A percentile compares a stretch with the other conserved stretches of the same genome.
These are phyloP conservation scores for Leccinum cinnamomeum DNA, from an alignment of 1,284 basidiomycete species.

Conservation along the genomic window DNA sequence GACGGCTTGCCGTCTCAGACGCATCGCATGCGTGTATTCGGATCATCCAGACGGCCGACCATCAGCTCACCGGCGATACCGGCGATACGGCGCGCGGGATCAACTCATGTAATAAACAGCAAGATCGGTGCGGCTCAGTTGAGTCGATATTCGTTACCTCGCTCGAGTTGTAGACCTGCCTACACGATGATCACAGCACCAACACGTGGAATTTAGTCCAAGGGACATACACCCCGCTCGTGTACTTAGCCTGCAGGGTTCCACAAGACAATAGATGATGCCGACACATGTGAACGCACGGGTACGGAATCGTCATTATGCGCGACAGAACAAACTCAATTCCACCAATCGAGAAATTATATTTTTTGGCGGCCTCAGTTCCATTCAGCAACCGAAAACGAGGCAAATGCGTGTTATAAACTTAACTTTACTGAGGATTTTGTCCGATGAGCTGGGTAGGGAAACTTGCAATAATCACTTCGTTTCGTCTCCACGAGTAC, in stretches of 20 bases:
- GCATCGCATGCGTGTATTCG: neutral
- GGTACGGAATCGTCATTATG: conserved; percentile 2
- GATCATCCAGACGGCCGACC: conserved; percentile 2
- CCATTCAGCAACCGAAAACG: conserved; percentile 26
- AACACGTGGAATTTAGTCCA: neutral
- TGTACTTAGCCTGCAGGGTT: conserved; percentile 4
- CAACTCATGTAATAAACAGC: conserved; percentile 1
- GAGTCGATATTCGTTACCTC: neutral
- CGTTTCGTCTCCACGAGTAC: neutral
- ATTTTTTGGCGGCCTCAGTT: conserved; percentile 14
- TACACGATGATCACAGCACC: neutral
- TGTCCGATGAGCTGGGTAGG: neutral
- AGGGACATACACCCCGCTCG: neutral
- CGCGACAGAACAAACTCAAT: conserved; percentile 5
- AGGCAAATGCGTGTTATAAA: conserved; percentile 24
- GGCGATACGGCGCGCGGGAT: conserved; percentile 3
- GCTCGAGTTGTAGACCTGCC: neutral
- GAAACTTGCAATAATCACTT: conserved; percentile 10
- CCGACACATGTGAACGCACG: neutral
- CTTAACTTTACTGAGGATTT: conserved; percentile 20
- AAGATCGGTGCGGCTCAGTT: neutral
- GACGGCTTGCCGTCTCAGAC: conserved; percentile 2
- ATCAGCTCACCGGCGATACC: neutral
- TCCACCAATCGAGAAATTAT: conserved; percentile 1
- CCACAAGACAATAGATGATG: conserved; percentile 5